phyloP scores from a whole-genome alignment of 805 yeast species.

The Teunomyces stri region DNA sequence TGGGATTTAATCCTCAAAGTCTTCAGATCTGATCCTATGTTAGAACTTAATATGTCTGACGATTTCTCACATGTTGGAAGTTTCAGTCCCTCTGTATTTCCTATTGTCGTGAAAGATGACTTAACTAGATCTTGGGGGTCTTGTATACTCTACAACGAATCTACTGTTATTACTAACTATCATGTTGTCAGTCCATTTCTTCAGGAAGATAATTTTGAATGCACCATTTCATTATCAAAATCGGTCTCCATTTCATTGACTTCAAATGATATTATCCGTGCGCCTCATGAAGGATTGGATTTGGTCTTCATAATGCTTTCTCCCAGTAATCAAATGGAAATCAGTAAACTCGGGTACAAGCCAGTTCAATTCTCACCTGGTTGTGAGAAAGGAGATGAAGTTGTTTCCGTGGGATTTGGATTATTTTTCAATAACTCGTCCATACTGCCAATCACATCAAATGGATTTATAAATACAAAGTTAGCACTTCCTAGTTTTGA shows the following conservation, averaged over 20 bases:
- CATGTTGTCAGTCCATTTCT: conserved; percentile 35
- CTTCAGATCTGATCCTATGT: neutral
- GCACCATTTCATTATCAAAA: neutral
- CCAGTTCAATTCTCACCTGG: neutral
- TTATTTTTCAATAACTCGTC: conserved; percentile 24
- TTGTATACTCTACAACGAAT: conserved; percentile 30
- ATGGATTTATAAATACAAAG: conserved; percentile 25
- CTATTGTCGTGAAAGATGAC: conserved; percentile 7
- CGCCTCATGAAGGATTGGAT: conserved; percentile 35
- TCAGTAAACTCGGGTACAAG: neutral
- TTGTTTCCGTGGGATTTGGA: conserved; percentile 40
- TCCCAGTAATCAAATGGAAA: neutral
- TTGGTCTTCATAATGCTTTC: conserved; percentile 34
- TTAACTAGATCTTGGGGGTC: conserved; percentile 41
- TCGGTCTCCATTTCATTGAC: neutral
- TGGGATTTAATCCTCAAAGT: conserved; percentile 20
- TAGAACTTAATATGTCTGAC: neutral
- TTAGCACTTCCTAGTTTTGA: conserved; percentile 10
- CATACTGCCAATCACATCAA: conserved; percentile 29
- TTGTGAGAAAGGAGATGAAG: conserved; percentile 19
- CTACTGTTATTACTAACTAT: conserved; percentile 37
- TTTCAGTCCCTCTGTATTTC: conserved; percentile 13
- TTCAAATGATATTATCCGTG: conserved; percentile 18
- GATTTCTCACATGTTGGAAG: neutral
- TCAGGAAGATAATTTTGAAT: neutral